Conservation (phyloP, 2,329 filamentous ascomycete species). For the Apiospora kogelbergensis region DNA sequence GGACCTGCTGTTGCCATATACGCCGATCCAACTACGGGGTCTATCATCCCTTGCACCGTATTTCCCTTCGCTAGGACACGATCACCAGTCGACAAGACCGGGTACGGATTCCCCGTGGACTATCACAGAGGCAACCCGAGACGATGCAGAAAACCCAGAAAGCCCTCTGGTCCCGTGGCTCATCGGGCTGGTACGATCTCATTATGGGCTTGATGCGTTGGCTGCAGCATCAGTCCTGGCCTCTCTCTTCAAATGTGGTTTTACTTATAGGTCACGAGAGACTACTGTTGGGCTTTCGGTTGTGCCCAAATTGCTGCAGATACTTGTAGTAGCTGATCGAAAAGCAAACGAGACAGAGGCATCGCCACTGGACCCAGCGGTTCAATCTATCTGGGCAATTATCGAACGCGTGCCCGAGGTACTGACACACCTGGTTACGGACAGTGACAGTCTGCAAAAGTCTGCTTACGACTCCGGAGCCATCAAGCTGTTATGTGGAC, state of each 20-base stretch:
- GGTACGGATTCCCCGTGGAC: constrained; percentile 23
- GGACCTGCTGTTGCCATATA: constrained; percentile 63
- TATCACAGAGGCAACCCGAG: constrained; percentile 25
- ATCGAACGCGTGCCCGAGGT: constrained; percentile 73
- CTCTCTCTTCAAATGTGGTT: constrained; percentile 66
- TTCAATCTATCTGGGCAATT: constrained; percentile 36
- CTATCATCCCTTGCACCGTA: constrained; percentile 38
- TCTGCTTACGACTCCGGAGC: constrained; percentile 69
- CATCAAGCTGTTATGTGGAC: constrained; percentile 44
- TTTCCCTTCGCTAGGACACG: constrained; percentile 53
- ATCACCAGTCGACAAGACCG: constrained; percentile 28
- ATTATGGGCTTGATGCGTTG: constrained; percentile 58
- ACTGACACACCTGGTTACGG: constrained; percentile 75
- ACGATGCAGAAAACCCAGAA: constrained; percentile 59
- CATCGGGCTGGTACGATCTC: constrained; percentile 60
- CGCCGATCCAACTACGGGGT: constrained; percentile 40
- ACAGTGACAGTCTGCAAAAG: constrained; percentile 77
- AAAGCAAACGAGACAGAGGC: constrained; percentile 38
- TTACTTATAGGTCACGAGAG: constrained; percentile 65
- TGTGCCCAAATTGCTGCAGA: constrained; percentile 66
- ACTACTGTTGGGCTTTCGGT: constrained; percentile 65
- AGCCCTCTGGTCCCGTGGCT: constrained; percentile 74
- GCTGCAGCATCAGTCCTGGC: constrained; percentile 70
- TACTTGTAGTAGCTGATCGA: constrained; percentile 56
- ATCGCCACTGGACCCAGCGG: constrained; percentile 34